Evolutionary conservation across 345 rosid genomes (phyloP).

Genomic region (Melaleuca alternifolia): DNA sequence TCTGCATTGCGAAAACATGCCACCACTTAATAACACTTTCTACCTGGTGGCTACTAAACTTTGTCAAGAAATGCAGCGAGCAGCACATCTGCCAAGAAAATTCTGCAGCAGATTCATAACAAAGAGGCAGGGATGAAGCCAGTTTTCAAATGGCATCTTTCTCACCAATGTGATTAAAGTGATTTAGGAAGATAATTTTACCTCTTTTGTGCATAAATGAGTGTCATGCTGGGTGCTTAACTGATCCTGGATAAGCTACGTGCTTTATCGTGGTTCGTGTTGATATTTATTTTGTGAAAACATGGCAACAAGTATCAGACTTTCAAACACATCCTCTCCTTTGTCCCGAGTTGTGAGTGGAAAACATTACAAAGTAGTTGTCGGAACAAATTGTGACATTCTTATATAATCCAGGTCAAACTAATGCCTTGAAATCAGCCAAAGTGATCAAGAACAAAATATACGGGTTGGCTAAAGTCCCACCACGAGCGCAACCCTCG

Average conservation of each 20-base stretch:
- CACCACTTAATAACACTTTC: not conserved
- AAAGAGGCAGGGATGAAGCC: not conserved
- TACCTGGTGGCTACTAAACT: not conserved
- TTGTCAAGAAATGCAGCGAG: not conserved
- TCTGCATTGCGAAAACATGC: not conserved
- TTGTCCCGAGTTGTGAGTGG: not conserved
- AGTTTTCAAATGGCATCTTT: not conserved
- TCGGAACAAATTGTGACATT: not conserved
- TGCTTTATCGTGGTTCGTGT: not conserved
- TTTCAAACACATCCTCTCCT: too few relatives aligned
- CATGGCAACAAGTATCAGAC: not conserved
- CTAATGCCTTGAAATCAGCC: not conserved
- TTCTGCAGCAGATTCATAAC: not conserved
- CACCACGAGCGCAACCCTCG: too few relatives aligned
- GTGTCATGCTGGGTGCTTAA: not conserved
- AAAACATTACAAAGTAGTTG: not conserved
- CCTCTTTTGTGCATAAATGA: not conserved
- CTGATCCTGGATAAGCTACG: not conserved
- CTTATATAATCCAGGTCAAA: not conserved
- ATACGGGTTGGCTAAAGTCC: too few relatives aligned
- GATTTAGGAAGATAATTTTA: not conserved
- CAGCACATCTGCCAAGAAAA: not conserved
- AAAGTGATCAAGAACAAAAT: not conserved
- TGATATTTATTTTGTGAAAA: not conserved
- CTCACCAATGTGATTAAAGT: not conserved